Evolutionary conservation across 2,329 filamentous ascomycete genomes (phyloP).

Genomic region (Penicillium sp.): DNA sequence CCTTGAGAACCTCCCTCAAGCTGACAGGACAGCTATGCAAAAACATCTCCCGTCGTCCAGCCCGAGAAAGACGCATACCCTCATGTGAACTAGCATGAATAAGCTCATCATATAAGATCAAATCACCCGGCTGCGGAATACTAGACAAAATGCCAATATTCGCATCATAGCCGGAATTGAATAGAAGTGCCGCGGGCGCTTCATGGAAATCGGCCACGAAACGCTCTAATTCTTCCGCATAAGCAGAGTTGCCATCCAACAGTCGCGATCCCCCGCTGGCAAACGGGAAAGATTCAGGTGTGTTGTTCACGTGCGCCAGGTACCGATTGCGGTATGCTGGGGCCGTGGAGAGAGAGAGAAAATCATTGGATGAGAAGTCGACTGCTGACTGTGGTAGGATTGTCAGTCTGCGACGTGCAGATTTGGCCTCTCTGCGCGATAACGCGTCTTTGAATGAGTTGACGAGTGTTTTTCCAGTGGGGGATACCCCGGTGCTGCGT

Average conservation of each 20-base stretch:
- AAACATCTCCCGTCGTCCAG: slow-evolving; percentile 47
- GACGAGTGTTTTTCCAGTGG: slow-evolving; percentile 24
- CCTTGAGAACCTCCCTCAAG: slow-evolving; percentile 39
- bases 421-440: slow-evolving; percentile 43
- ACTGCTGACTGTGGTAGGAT: slow-evolving; percentile 41
- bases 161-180: slow-evolving; percentile 67
- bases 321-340: slow-evolving; percentile 50
- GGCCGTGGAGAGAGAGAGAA: slow-evolving; percentile 58
- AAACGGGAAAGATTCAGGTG: slow-evolving; percentile 43
- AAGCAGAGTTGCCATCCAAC: slow-evolving; percentile 64
- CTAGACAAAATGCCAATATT: slow-evolving; percentile 65
- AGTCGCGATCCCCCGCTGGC: slow-evolving; percentile 63
- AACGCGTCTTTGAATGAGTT: slow-evolving; percentile 34
- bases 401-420: slow-evolving; percentile 51
- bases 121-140: slow-evolving; percentile 60
- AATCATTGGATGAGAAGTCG: slow-evolving; percentile 68
- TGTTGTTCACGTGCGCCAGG: slow-evolving; percentile 47
- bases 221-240: slow-evolving; percentile 59
- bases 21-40: slow-evolving; percentile 47
- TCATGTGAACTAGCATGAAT: slow-evolving; percentile 79
- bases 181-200: slow-evolving; percentile 58
- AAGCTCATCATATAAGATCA: slow-evolving; percentile 70
- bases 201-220: slow-evolving; percentile 62
- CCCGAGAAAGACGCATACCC: slow-evolving; percentile 68
- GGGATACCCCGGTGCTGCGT: neutral